Base-by-base conservation (phyloP, 768 basidiomycete genomes). In the Amanita rubescens region DNA sequence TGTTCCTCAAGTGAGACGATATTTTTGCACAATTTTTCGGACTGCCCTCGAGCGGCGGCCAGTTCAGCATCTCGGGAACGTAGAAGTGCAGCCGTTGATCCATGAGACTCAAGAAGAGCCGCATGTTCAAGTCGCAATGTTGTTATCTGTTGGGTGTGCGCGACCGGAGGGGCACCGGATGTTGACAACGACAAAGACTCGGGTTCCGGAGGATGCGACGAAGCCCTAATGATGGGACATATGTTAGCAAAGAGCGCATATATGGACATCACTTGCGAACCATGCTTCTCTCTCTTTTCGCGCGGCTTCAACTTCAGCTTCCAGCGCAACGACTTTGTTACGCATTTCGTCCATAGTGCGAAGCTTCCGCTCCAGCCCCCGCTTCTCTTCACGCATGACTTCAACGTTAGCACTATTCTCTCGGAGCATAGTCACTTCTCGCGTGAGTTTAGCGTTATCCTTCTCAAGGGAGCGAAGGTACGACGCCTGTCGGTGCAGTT, bases 331-430 rank as follows among this genome's bases (percentile, higher is more conserved):
- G 0, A 81, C 75, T 58, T 73, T 71, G 60, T 78, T 79, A 24
- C 83, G 69, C 49, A 87, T 62, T 35, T 75, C 76, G 17, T 87
- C 82, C 34, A 77, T 65, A 1, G 69, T 69, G 12, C 58, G 60
- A 7, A 82, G 66, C 58, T 77, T 83, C 14, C 69, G 65, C 61
- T 88, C 80, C 41, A 91, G 64, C 0, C 74, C 73, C 5, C 81
- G 73, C 57, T 90, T 89, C 67, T 91, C 85, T 63, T 91, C 90
- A 30, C 77, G 72, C 33, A 92, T 62, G 2, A 91, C 82, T 55
- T 88, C 87, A 2, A 87, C 67, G 57, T 78, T 83, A 6, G 73
- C 67, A n/a, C 82, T 71, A 0, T 77, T 71, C 55, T 81, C 81
- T 32, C 78, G 73, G 14, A 87, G 71, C 10, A 71, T 58, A 5